Evolutionary conservation across 1,284 basidiomycete species (phyloP), one percentile per base, ranked within the genome.

Genomic region (Gymnopus androsaceus): DNA sequence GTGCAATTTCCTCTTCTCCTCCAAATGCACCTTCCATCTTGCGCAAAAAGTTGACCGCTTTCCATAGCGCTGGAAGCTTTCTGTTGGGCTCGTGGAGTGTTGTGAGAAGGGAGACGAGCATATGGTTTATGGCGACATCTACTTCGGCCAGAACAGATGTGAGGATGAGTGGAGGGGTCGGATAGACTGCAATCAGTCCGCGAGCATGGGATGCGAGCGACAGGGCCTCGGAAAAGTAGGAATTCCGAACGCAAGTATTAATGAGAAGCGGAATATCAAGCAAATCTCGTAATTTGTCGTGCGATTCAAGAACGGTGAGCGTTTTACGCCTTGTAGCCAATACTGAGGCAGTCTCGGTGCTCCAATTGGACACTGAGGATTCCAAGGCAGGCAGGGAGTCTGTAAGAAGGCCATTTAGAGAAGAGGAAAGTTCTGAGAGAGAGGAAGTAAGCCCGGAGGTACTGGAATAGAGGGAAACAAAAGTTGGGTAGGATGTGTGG

Each of bases 181-280:
- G 51, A 48, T 59, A 60, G n/a, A 63, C 64, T 30, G 60, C 55
- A 38, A 70, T 68, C 37, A 79, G 61, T 11, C 73, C 61, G 19
- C 77, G 70, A 0, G 89, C 84, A 66, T 94, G 90, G 6, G 82
- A 75, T 1, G 87, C 78, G 9, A 96, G 81, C 48, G 94, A 88
- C 57, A 98, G 82, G 0, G 94, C 94, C 68, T 98, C 95, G 50
- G 87, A 80, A 72, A 95, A 96, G 71, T 92, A 90, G 6, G 92
- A 92, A 65, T 94, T 94, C 23, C 93, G 82, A 12, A 96, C 89
- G 64, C 94, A 97, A 0, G 94, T 93, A 66, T 95, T 91, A 64
- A 96, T 90, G 25, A 98, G 81, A 48, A 90, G 77, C 4, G 95
- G 94, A 48, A 96, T 84, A 64, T 96, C 94, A 57, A 98, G 84